These are phyloP conservation scores for Apiosordaria backusii DNA, from an alignment of 495 filamentous ascomycete genomes.

Conservation along the genomic window DNA sequence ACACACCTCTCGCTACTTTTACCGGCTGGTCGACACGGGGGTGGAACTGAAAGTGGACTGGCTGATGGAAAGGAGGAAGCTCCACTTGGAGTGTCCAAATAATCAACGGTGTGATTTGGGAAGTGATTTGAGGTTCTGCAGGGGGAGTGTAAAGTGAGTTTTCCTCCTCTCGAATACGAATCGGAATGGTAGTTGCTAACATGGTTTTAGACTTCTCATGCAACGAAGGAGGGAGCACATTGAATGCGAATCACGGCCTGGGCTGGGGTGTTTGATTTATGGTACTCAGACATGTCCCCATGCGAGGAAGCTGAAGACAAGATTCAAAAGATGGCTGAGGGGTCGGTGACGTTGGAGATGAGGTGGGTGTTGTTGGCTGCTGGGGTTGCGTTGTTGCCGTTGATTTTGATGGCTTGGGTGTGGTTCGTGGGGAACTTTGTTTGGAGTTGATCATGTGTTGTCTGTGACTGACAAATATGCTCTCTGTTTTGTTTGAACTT, in stretches of 20 bases:
- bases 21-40: conserved; percentile 61
- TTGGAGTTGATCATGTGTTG: not conserved
- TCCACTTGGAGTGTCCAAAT: conserved; percentile 52
- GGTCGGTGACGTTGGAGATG: not conserved
- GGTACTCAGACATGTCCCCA: conserved; percentile 45
- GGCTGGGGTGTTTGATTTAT: conserved; percentile 51
- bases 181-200: too few species aligned
- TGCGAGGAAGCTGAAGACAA: conserved; percentile 27
- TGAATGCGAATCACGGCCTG: conserved; percentile 51
- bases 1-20: conserved; percentile 61
- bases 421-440: not conserved
- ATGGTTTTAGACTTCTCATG: conserved; percentile 44
- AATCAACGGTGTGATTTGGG: conserved; percentile 48
- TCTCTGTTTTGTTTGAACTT: too few species aligned
- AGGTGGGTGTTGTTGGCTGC: not conserved
- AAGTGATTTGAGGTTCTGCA: conserved; percentile 50
- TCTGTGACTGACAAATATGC: not conserved
- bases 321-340: conserved; percentile 38
- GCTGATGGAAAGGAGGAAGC: conserved; percentile 55
- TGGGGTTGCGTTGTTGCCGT: conserved; percentile 17
- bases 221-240: conserved; percentile 50
- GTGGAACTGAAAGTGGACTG: conserved; percentile 63
- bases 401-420: not conserved
- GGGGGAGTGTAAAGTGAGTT: conserved; percentile 49
- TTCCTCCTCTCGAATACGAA: not conserved